Evolutionary conservation across 768 basidiomycete genomes (phyloP), one percentile per base, ranked within the genome.

Genomic region (Calocybe indica): DNA sequence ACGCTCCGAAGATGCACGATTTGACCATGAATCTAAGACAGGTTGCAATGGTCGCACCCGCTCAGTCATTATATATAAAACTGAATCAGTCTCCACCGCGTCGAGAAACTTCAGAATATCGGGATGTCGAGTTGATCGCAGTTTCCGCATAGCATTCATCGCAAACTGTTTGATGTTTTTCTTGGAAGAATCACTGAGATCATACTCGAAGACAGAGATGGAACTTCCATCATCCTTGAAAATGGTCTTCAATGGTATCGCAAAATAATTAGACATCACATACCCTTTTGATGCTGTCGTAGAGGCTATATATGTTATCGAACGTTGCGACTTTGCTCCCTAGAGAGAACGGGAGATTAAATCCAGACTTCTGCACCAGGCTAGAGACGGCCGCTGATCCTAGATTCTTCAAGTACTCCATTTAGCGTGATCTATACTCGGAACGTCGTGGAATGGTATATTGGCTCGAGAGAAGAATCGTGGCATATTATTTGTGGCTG

Each of bases 51-150:
- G 91, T 31, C 79, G 75, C 9, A 98, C 85, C 3, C 91, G 85
- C 65, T 99, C 96, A 1, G 96, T 99, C 75, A 97, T 88, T 57
- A 99, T 88, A 62, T 90, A 86, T 37, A 98, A 78, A 1, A 78
- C 78, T 9, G 80, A 78, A 44, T 98, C 96, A 1, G 92, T 86
- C 62, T 97, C 94, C 12, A 91, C 81, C 1, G 80, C 90, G 53
- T 97, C 96, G 71, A 99, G 80, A 67, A 94, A 97, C 62, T 89
- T 94, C 55, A 99, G 80, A 1, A 98, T 81, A 65, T 98, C 93
- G 0, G 96, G 96, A 73, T 99, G 96, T 33, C 96, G 82, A 7
- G 85, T 89, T 3, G 89, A 87, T 37, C 94, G 80, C 10, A 98
- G 72, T 62, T 95, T 98, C 47, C 88, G 83, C 40, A 97, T 70